Evolutionary conservation across 2,329 filamentous ascomycete genomes (phyloP).

Genomic region (Triangularia verruculosa): DNA sequence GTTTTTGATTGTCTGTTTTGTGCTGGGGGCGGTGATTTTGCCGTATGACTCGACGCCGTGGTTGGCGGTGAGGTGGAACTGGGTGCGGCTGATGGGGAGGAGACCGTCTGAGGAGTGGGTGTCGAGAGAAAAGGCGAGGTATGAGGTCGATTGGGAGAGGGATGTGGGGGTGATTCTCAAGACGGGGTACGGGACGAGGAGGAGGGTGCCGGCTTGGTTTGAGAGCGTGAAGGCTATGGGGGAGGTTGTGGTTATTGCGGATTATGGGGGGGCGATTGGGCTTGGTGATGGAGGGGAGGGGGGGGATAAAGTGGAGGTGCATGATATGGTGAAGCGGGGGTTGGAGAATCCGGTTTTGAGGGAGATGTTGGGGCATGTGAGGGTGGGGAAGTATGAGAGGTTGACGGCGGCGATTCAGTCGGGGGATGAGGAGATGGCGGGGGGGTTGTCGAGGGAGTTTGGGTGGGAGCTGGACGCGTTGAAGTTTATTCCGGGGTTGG

Average conservation of each 20-base stretch:
- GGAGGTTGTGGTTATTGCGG: slow-evolving; percentile 49
- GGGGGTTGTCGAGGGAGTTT: slow-evolving; percentile 37
- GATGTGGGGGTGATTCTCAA: slow-evolving; percentile 54
- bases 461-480: slow-evolving; percentile 51
- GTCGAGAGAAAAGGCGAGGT: slow-evolving; percentile 24
- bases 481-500: slow-evolving; percentile 56
- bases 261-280: slow-evolving; percentile 38
- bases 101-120: slow-evolving; percentile 31
- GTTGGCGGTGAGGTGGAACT: slow-evolving; percentile 30
- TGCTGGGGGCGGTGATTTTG: slow-evolving; percentile 27
- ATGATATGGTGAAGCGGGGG: slow-evolving; percentile 40
- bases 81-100: slow-evolving; percentile 15
- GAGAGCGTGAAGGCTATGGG: slow-evolving; percentile 43
- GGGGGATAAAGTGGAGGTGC: slow-evolving; percentile 28
- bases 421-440: slow-evolving; percentile 39
- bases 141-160: slow-evolving; percentile 42
- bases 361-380: slow-evolving; percentile 27
- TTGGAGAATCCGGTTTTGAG: slow-evolving; percentile 33
- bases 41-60: slow-evolving; percentile 32
- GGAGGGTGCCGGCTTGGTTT: slow-evolving; percentile 47
- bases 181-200: slow-evolving; percentile 53
- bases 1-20: slow-evolving; percentile 1
- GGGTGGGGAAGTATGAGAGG: slow-evolving; percentile 41
- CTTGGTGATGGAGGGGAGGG: slow-evolving; percentile 27
- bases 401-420: slow-evolving; percentile 39